Evolutionary conservation across 768 basidiomycete genomes (phyloP), one percentile per base, ranked within the genome.

Genomic region (Piloderma croceum): DNA sequence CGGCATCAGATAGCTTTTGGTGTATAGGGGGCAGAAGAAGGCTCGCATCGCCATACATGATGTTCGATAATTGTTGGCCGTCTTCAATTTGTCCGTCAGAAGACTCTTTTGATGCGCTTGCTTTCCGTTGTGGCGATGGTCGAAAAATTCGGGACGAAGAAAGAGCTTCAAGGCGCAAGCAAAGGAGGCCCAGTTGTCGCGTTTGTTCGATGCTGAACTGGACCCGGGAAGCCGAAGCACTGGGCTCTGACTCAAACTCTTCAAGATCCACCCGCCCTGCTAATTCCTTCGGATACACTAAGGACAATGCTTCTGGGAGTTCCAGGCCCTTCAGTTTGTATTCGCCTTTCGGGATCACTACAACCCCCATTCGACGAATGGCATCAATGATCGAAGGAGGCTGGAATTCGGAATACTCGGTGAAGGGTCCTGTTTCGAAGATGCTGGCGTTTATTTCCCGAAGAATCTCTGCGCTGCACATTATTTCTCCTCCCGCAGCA

Each of bases 301-400:
- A 59, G n/a, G 90, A 87, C 17, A 98, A 68, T 47, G 75, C 71
- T 62, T 97, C 94, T 2, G 91, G 90, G 1, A 88, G 71, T 62
- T 98, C 94, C 37, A 98, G 69, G 9, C 96, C 96, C 62, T 98
- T 98, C 46, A 98, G 77, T 58, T 90, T 91, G 47, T 82, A 74
- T 62, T 97, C 91, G 4, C 96, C 94, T 13, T 93, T 73, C n/a
- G 73, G 69, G 23, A 81, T 71, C 41, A 92, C 72, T 24, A 71
- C 66, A 25, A 90, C 68, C 1, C 83, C 83, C 51, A 92, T 70
- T 18, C 76, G 69, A 22, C 75, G 75, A 44, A 98, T 79, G 6
- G 81, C 87, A 18, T 89, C 83, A 36, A 93, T 67, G 7, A 79
- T 83, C 32, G 75, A 68, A 1, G 62, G 51, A 5, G 77, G 72